Percentiles rank a stretch among this genome's conserved stretches.
Conservation (phyloP, 148 eudicot species). For the Diospyros lotus region DNA sequence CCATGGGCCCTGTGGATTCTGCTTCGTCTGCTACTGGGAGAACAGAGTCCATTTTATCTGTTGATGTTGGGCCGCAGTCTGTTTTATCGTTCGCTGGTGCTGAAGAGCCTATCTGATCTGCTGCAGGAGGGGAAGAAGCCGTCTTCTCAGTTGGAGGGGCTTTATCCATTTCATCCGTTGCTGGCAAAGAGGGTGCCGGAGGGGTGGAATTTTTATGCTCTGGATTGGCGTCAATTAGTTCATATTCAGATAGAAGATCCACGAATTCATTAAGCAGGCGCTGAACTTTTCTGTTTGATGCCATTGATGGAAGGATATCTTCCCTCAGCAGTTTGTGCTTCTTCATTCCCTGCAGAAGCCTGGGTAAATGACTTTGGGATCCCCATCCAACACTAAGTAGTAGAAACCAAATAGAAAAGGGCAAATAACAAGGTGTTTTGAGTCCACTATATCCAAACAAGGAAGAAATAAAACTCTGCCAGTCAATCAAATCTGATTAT, state of each 20-base stretch:
- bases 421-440: neutral
- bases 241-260: constrained; percentile 95
- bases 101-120: constrained; percentile 17
- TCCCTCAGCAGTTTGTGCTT: constrained; percentile 91
- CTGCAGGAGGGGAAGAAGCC: constrained; percentile 18
- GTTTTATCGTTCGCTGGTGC: constrained; percentile 19
- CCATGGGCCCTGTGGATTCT: constrained; percentile 12
- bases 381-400: neutral
- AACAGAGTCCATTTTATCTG: constrained; percentile 17
- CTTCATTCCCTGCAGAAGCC: constrained; percentile 64
- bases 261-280: constrained; percentile 86
- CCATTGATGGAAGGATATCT: constrained; percentile 94
- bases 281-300: constrained; percentile 91
- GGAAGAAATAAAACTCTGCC: too few relatives aligned
- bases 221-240: constrained; percentile 26
- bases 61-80: constrained; percentile 14
- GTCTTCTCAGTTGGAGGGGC: constrained; percentile 23
- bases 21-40: neutral
- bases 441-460: too few relatives aligned
- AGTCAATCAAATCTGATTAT: too few relatives aligned
- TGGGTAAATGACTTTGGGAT: neutral
- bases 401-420: neutral
- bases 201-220: constrained; percentile 22
- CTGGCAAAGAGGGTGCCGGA: constrained; percentile 13
- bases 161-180: constrained; percentile 17